Evolutionary conservation across 495 filamentous ascomycete species (phyloP).

Genomic region (Parathielavia appendiculata): DNA sequence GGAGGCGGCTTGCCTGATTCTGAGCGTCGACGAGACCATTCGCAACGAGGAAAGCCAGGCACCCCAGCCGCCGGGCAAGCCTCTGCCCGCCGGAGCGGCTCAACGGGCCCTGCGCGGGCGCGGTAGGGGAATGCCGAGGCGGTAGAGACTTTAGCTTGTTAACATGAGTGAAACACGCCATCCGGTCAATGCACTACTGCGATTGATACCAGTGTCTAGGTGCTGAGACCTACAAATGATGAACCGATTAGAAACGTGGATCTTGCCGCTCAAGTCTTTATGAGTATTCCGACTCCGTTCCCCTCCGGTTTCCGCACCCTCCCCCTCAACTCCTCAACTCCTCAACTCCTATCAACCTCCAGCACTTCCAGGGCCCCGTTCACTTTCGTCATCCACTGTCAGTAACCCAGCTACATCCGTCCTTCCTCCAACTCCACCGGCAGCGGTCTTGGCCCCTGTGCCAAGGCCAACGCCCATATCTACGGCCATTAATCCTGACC

Average conservation of each 20-base stretch:
- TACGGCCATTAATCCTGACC: constrained; percentile 9
- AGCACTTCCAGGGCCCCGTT: neutral
- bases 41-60: constrained; percentile 86
- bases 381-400: neutral
- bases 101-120: constrained; percentile 84
- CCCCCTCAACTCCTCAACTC: neutral
- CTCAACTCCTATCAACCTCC: neutral
- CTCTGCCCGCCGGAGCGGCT: constrained; percentile 85
- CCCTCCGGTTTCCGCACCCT: too few relatives aligned
- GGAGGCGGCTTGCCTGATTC: constrained; percentile 88
- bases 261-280: too few relatives aligned
- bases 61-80: constrained; percentile 70
- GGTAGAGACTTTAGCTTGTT: constrained; percentile 41
- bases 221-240: too few relatives aligned
- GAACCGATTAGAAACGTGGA: too few relatives aligned
- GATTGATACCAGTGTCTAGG: neutral
- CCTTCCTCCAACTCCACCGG: neutral
- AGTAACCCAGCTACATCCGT: constrained; percentile 1
- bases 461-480: neutral
- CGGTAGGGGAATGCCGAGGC: constrained; percentile 85
- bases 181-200: neutral
- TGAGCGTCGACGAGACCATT: constrained; percentile 97
- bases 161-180: constrained; percentile 20
- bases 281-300: too few relatives aligned
- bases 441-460: neutral